These are phyloP conservation scores for Trichoderma brevicompactum DNA, from an alignment of 2,329 filamentous ascomycete species.

Conservation along the genomic window DNA sequence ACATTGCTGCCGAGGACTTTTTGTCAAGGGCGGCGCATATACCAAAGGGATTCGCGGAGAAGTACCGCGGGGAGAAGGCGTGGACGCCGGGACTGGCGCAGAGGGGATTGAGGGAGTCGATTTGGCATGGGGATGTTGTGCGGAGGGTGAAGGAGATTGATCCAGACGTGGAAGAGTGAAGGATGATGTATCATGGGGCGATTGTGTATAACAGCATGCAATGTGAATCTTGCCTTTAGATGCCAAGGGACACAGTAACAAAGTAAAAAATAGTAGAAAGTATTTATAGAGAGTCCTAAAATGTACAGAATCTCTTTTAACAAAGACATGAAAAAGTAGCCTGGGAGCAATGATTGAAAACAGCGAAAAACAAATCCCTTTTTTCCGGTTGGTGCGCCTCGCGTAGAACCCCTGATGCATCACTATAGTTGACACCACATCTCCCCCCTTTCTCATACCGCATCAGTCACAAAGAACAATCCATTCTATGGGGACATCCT, in stretches of 20 bases:
- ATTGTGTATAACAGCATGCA: background rate
- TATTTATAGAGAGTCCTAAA: too few relatives aligned
- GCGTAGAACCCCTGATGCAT: background rate
- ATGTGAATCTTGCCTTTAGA: background rate
- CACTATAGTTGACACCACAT: too few relatives aligned
- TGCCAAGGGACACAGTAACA: too few relatives aligned
- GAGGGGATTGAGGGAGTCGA: conserved; percentile 34
- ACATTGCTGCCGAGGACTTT: conserved; percentile 65
- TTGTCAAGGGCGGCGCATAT: conserved; percentile 43
- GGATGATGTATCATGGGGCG: background rate
- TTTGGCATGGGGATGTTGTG: conserved; percentile 38
- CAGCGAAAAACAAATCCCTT: too few relatives aligned
- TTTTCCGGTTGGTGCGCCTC: too few relatives aligned
- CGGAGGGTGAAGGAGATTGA: conserved; percentile 34
- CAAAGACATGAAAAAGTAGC: too few relatives aligned
- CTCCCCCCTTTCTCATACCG: too few relatives aligned
- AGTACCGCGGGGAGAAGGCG: conserved; percentile 33
- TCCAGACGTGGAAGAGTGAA: background rate
- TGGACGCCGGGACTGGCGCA: conserved; percentile 39
- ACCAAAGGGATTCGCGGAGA: conserved; percentile 36
- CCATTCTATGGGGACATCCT: background rate
- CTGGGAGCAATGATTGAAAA: too few relatives aligned
- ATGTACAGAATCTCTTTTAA: too few relatives aligned
- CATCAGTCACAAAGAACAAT: background rate
- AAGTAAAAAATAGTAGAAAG: too few relatives aligned